These are phyloP conservation scores for Grigorovia transvaalensis DNA, from an alignment of 805 yeast species.

Conservation along the genomic window DNA sequence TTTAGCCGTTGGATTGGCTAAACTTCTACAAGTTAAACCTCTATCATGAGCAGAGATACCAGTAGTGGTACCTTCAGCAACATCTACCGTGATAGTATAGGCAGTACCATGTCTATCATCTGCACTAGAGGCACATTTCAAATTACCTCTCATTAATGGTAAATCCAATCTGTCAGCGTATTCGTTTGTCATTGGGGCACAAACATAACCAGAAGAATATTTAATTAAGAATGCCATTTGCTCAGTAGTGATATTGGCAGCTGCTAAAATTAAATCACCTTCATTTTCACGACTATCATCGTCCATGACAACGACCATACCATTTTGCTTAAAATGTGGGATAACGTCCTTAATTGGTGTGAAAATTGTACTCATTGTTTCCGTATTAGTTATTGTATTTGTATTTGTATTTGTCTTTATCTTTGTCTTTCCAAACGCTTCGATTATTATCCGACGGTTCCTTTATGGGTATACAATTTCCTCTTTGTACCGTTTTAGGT, in stretches of 20 bases:
- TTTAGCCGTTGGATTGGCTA: constrained; percentile 46
- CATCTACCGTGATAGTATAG: constrained; percentile 87
- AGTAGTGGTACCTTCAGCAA: constrained; percentile 81
- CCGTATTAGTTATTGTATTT: background rate
- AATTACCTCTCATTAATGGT: constrained; percentile 50
- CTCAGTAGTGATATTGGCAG: constrained; percentile 62
- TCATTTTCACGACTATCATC: constrained; percentile 95
- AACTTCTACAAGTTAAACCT: constrained; percentile 62
- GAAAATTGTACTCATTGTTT: constrained; percentile 6
- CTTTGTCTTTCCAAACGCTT: background rate
- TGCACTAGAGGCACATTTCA: constrained; percentile 27
- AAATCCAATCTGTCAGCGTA: constrained; percentile 73
- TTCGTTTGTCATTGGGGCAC: constrained; percentile 73
- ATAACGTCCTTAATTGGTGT: constrained; percentile 24
- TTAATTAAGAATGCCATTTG: constrained; percentile 92
- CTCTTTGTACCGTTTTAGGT: too few species aligned
- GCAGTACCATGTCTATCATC: constrained; percentile 93
- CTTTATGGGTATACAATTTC: too few species aligned
- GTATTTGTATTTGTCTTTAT: background rate
- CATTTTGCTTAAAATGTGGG: constrained; percentile 23
- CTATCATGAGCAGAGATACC: constrained; percentile 95
- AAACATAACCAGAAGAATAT: constrained; percentile 81
- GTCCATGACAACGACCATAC: constrained; percentile 91
- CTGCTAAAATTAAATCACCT: constrained; percentile 95
- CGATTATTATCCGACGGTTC: background rate